Percentiles rank a stretch among this genome's conserved stretches.
These are phyloP conservation scores for Nematocida minor DNA, from an alignment of 371 early-diverging fungal species.

Conservation along the genomic window DNA sequence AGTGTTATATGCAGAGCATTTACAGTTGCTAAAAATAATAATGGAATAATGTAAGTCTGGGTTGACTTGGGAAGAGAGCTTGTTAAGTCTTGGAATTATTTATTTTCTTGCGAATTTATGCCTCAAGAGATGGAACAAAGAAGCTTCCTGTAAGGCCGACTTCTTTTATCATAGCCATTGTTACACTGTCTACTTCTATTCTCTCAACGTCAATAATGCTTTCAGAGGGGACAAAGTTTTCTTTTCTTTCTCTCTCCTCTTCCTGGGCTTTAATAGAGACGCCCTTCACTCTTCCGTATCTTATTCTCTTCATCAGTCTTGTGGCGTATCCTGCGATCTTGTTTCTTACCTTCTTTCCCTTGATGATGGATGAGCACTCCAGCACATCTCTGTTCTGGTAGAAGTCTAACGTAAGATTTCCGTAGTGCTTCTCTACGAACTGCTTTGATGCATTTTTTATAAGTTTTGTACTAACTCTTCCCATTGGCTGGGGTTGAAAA, in stretches of 20 bases:
- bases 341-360: constrained; percentile 98
- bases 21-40: not conserved
- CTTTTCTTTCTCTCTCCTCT: constrained; percentile 98
- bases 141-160: constrained; percentile 61
- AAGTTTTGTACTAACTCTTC: constrained; percentile 77
- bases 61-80: too few relatives aligned
- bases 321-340: constrained; percentile 99
- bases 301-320: constrained; percentile 97
- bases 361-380: constrained; percentile 90
- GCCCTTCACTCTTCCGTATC: constrained; percentile 94
- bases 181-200: constrained; percentile 88
- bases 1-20: not conserved
- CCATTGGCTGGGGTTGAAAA: constrained; percentile 53
- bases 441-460: constrained; percentile 98
- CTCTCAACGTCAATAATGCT: constrained; percentile 85
- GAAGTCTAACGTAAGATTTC: constrained; percentile 94
- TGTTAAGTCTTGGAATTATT: too few relatives aligned
- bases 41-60: too few relatives aligned
- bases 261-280: constrained; percentile 99
- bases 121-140: constrained; percentile 35
- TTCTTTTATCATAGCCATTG: constrained; percentile 66
- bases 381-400: constrained; percentile 98
- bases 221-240: constrained; percentile 96
- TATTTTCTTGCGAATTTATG: constrained; percentile 2
- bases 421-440: constrained; percentile 99